Conservation (phyloP, 192 early-diverging fungal genomes). For the Coemansia sp. region DNA sequence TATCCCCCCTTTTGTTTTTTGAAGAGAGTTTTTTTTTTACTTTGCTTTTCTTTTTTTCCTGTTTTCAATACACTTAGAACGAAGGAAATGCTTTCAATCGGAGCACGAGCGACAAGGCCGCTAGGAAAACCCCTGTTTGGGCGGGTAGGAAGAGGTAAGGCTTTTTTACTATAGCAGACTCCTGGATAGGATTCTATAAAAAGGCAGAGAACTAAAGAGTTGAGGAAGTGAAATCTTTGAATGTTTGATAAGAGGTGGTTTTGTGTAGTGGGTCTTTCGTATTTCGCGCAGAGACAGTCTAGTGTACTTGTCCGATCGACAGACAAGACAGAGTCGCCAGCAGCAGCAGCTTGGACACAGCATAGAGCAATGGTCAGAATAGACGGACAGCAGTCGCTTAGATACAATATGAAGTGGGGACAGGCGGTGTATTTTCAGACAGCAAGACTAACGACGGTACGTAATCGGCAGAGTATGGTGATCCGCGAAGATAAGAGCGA, state of each 20-base stretch:
- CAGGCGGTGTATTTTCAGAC: conserved; percentile 33
- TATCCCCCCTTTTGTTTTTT: not conserved
- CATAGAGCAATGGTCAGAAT: not conserved
- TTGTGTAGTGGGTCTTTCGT: conserved; percentile 10
- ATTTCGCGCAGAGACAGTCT: conserved; percentile 8
- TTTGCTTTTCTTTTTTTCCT: not conserved
- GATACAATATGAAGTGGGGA: not conserved
- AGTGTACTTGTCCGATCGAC: not conserved
- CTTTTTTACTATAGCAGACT: not conserved
- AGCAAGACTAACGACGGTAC: conserved; percentile 25
- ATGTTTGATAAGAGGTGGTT: too few species aligned
- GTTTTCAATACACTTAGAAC: not conserved
- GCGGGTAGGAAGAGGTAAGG: conserved; percentile 20
- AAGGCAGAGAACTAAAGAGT: not conserved
- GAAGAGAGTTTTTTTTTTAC: not conserved
- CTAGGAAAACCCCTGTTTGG: conserved; percentile 8
- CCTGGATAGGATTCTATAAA: not conserved
- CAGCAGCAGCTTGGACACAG: conserved; percentile 1
- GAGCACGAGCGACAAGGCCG: not conserved
- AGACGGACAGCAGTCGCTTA: not conserved
- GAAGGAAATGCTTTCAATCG: conserved; percentile 9
- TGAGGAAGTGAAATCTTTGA: not conserved
- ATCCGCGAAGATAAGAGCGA: conserved; percentile 8
- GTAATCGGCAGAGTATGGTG: conserved; percentile 10
- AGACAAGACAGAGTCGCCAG: not conserved